phyloP scores from a whole-genome alignment of 2,329 filamentous ascomycete species.

The Aspergillus fumigatiaffinis region DNA sequence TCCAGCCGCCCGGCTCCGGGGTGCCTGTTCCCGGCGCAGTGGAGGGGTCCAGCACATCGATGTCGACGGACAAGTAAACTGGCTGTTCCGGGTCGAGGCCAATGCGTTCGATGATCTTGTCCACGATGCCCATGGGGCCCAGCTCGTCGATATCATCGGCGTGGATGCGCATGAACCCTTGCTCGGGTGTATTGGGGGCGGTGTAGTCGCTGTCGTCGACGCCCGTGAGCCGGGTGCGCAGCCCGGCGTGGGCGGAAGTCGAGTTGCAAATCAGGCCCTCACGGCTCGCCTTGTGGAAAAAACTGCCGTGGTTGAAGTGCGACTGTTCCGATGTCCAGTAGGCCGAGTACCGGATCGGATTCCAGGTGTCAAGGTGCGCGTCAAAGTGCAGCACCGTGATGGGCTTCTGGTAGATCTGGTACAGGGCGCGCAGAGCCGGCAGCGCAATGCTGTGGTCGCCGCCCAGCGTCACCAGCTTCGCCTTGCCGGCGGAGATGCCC shows the following conservation, averaged over 20 bases:
- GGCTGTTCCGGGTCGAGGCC: conserved; percentile 63
- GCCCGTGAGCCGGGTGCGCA: conserved; percentile 71
- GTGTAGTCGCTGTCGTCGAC: conserved; percentile 64
- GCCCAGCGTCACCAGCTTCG: conserved; percentile 64
- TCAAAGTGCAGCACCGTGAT: conserved; percentile 74
- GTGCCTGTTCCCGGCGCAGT: conserved; percentile 74
- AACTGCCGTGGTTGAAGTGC: conserved; percentile 81
- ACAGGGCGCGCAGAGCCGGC: conserved; percentile 64
- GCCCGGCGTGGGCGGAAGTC: conserved; percentile 74
- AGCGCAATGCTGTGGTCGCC: conserved; percentile 71
- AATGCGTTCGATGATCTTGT: conserved; percentile 66
- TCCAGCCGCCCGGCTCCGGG: conserved; percentile 88
- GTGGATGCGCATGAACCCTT: conserved; percentile 77
- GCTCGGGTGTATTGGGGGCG: conserved; percentile 59
- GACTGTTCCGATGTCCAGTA: conserved; percentile 69
- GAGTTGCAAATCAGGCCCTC: conserved; percentile 75
- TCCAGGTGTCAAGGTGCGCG: conserved; percentile 79
- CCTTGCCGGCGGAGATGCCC: conserved; percentile 34
- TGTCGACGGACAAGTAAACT: conserved; percentile 78
- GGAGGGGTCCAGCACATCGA: conserved; percentile 74
- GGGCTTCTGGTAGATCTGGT: conserved; percentile 57
- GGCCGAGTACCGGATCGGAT: conserved; percentile 71
- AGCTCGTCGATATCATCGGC: conserved; percentile 85
- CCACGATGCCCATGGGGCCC: conserved; percentile 66
- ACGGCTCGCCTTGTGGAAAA: conserved; percentile 84